Evolutionary conservation across 2,329 filamentous ascomycete species (phyloP), one percentile per base, ranked within the genome.

Genomic region (Pyrenochaeta sp.): DNA sequence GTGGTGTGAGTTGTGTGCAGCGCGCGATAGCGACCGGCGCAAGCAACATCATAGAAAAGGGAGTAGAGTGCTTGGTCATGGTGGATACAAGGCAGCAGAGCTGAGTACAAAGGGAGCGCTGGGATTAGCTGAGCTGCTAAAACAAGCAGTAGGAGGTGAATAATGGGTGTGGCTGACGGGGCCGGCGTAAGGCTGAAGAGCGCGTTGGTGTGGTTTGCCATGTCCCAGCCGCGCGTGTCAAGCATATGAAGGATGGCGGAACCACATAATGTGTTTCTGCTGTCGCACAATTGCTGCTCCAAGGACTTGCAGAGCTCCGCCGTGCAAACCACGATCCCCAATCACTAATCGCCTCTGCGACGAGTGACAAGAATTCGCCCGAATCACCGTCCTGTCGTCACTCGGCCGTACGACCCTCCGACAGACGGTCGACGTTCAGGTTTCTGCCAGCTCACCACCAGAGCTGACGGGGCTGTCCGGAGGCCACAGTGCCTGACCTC

Each of bases 181-280:
- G 32, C 13, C 19, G 39, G 43, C 35, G 37, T 50, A 55, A 46
- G 52, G 52, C 52, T 53, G 51, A 55, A 35, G 27, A 7, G n/a
- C 18, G 42, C n/a, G n/a, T n/a, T n/a, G 36, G 32, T 31, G 19
- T 24, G 15, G 10, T 13, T 27, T 32, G 29, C 24, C 15, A 37
- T 47, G 51, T 43, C 36, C 38, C 38, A 51, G 41, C 43, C 29
- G 41, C 24, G n/a, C 35, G 23, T 27, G 23, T 28, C 26, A 21
- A n/a, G 26, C 36, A 28, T 41, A 34, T 36, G 23, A 40, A 41
- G 22, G 30, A 18, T 18, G 6, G 26, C 15, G 8, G 22, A n/a
- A 17, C 23, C 28, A 35, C 19, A 47, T 17, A 13, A 24, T 15
- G 34, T 41, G 27, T 20, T 18, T 47, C 15, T 32, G 18, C 34